These are phyloP conservation scores for Pouteria glomerata DNA, from an alignment of 148 eudicot genomes.

Conservation along the genomic window DNA sequence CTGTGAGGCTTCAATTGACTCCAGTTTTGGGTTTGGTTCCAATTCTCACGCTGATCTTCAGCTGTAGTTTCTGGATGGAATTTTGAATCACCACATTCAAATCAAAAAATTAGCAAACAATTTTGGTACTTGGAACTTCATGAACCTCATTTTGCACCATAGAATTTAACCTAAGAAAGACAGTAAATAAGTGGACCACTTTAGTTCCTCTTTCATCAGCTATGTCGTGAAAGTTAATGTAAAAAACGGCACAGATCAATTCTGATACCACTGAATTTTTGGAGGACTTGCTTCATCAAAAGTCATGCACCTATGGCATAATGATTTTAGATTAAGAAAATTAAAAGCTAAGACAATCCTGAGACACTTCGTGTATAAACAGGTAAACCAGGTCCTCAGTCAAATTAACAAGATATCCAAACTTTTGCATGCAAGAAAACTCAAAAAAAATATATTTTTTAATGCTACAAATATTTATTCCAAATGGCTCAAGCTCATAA, in stretches of 20 bases:
- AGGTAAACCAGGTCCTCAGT: background rate
- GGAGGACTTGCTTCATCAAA: background rate
- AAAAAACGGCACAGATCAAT: background rate
- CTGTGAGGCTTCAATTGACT: slow-evolving; percentile 37
- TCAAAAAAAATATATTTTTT: background rate
- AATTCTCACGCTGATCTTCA: slow-evolving; percentile 42
- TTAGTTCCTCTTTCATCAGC: background rate
- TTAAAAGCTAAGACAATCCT: background rate
- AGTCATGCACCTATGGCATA: background rate
- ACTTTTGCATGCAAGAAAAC: background rate
- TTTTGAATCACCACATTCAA: slow-evolving; percentile 4
- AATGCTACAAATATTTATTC: background rate
- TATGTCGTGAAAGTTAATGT: background rate
- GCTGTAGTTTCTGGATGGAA: slow-evolving; percentile 44
- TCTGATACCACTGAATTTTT: background rate
- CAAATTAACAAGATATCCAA: slow-evolving; percentile 1
- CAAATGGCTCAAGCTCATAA: background rate
- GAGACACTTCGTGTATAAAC: background rate
- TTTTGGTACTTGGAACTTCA: background rate
- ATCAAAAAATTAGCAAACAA: background rate
- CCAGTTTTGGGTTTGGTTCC: slow-evolving; percentile 45
- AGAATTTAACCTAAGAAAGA: background rate
- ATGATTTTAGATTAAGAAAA: background rate
- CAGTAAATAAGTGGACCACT: background rate
- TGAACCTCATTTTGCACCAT: background rate